Evolutionary conservation across 768 basidiomycete species (phyloP), one percentile per base, ranked within the genome.

Genomic region (Imleria badia): DNA sequence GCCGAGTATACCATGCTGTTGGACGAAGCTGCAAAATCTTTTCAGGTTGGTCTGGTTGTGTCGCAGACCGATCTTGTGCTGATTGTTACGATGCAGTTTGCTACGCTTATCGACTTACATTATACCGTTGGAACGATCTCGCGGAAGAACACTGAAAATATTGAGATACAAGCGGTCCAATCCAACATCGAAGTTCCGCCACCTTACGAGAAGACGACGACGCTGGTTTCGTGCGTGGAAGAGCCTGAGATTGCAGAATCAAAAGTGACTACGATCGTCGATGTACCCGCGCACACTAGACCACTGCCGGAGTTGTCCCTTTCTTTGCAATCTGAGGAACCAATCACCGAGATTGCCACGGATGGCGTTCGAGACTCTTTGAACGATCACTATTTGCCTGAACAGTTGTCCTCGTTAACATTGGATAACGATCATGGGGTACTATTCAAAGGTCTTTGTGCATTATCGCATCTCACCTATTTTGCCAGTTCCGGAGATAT

Each of bases 91-190:
- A 23, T 33, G 7, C 38, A 80, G 80, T 71, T 80, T 7, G 73
- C 76, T 7, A 75, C 77, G 0, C 70, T 81, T 6, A 79, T 81
- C 38, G 73, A 77, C 45, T 72, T 81, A 17, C 79, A 81, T 56
- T 72, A 74, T 51, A 68, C 74, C 19, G 60, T 78, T 19, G 72
- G 68, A 12, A 56, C 56, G 29, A 43, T 62, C 39, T 60, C 60
- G 13, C 52, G 34, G 19, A 59, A 20, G 36, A 53, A 43, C 5
- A 52, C 42, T 3, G 36, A 42, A 1, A 35, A 17, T 17, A n/a
- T 22, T 11, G 42, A 31, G 33, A 51, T 23, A 1, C 50, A 39
- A 48, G 34, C 5, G 20, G 8, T 35, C 7, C 47, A 49, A 31
- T 6, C 13, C 10, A 17, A 19, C 14, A 30, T 49, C n/a, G 60